Evolutionary conservation across 1,284 basidiomycete genomes (phyloP), one percentile per base, ranked within the genome.

Genomic region (Leccinum solheimii): DNA sequence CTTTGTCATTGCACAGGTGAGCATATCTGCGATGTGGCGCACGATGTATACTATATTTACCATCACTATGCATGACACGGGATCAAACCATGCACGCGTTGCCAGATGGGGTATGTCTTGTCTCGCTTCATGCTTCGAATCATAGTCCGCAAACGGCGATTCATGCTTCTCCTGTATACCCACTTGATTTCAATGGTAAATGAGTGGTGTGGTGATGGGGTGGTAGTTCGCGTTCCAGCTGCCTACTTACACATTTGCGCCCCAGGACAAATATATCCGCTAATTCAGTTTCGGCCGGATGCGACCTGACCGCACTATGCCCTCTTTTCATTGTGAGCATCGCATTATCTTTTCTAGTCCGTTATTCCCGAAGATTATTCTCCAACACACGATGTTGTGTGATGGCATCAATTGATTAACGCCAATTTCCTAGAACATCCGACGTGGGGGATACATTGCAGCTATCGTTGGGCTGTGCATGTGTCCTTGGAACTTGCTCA

Each of bases 241-340:
- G 6, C 32, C 50, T 21, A 51, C 48, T 36, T 54, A 52, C 40
- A 30, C 43, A 27, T 38, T 26, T 58, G 60, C 30, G 55, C 57
- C 48, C 13, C 48, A 87, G 87, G 30, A 90, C 87, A 50, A 93
- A 92, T 74, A 90, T 94, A 68, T 89, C 90, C 11, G 92, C 94
- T 56, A 95, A 95, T 78, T 90, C 89, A 3, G 86, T 95, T 66
- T 89, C 86, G 40, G 92, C 92, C 5, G 92, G 94, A 6, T 92
- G 91, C 69, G 93, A 95, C 76, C 77, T 95, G 66, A 94, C 92
- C 1, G 87, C 92, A 3, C 80, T 94, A 38, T 80, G 86, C 67
- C 91, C 93, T 60, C 86, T 88, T 32, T 95, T 86, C 77, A 87
- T 95, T 71, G 85, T 86, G 65, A 32, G 81, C 77, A 36, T 60